Conservation (phyloP, 345 rosid species). For the Arabidopsis arenosa region DNA sequence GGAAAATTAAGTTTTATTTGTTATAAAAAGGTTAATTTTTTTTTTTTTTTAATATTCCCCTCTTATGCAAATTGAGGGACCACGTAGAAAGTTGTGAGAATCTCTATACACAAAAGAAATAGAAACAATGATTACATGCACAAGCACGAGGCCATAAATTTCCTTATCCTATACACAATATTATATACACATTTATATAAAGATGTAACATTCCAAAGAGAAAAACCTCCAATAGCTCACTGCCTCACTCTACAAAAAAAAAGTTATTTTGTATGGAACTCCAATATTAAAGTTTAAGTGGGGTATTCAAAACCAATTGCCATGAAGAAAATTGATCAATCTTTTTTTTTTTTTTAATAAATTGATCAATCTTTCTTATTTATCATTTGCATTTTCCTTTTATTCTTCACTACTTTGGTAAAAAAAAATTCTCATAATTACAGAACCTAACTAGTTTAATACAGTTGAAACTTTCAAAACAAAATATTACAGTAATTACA, state of each 20-base stretch:
- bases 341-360: no score
- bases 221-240: not conserved
- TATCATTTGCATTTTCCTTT: not conserved
- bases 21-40: not conserved
- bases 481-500: not conserved
- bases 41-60: constrained; percentile 2
- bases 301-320: not conserved
- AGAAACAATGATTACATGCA: constrained; percentile 46
- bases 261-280: not conserved
- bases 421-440: no score
- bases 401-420: no score
- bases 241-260: not conserved
- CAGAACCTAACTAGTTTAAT: no score
- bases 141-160: constrained; percentile 44
- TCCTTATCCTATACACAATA: constrained; percentile 43
- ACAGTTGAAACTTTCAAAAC: no score
- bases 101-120: constrained; percentile 30
- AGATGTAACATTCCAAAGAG: constrained; percentile 26
- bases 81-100: constrained; percentile 31
- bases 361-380: not conserved
- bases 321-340: not conserved
- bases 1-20: constrained; percentile 1
- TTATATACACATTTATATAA: constrained; percentile 33
- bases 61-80: constrained; percentile 13
- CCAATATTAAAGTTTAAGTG: no score